Percentiles rank a stretch among this genome's conserved stretches.
These are phyloP conservation scores for Annulohypoxylon maeteangense DNA, from an alignment of 495 filamentous ascomycete species.

Conservation along the genomic window DNA sequence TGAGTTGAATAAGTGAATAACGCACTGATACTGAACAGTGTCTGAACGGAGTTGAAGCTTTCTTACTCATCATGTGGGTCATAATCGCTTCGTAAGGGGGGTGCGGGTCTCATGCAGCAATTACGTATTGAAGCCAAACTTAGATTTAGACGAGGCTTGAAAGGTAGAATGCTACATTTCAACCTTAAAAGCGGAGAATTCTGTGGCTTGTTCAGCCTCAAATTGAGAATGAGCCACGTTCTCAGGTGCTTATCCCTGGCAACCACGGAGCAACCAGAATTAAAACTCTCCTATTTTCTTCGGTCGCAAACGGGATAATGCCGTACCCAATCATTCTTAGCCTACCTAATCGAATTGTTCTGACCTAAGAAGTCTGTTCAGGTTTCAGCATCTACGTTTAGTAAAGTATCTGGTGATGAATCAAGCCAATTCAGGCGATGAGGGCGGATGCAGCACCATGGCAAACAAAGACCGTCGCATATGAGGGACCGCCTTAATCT, in stretches of 20 bases:
- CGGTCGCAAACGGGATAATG: slow-evolving; percentile 6
- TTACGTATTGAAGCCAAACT: slow-evolving; percentile 25
- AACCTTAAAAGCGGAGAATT: neutral
- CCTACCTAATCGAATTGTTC: neutral
- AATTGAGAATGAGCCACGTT: slow-evolving; percentile 7
- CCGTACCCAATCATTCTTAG: slow-evolving; percentile 2
- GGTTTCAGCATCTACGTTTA: neutral
- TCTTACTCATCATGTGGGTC: slow-evolving; percentile 11
- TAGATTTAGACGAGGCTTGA: slow-evolving; percentile 24
- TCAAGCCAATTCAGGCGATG: slow-evolving; percentile 8
- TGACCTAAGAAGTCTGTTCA: neutral
- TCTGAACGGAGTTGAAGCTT: neutral
- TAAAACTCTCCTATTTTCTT: slow-evolving; percentile 1
- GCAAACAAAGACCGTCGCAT: slow-evolving; percentile 11
- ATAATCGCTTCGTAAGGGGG: neutral
- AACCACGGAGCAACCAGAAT: slow-evolving; percentile 38
- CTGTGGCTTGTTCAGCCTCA: slow-evolving; percentile 36
- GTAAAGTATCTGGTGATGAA: slow-evolving; percentile 4
- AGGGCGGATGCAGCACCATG: neutral
- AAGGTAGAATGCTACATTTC: slow-evolving; percentile 2
- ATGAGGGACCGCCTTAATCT: neutral
- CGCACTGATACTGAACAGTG: neutral
- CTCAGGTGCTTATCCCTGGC: slow-evolving; percentile 17
- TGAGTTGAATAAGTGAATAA: neutral
- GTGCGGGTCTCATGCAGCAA: slow-evolving; percentile 17